Evolutionary conservation across 768 basidiomycete genomes (phyloP).

Genomic region (Baorangia bicolor): DNA sequence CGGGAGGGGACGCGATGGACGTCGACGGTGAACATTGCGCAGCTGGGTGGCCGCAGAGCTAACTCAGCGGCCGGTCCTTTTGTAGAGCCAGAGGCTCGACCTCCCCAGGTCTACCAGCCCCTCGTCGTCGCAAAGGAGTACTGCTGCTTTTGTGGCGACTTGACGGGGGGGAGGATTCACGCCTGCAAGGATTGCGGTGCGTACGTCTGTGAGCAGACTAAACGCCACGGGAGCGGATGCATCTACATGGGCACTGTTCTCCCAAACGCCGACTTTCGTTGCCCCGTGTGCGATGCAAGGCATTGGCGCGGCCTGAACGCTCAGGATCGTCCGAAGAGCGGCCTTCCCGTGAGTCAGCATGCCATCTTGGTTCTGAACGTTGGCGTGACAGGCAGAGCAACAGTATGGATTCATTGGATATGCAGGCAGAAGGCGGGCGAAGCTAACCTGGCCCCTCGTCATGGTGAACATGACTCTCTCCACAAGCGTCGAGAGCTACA

Average conservation of each 20-base stretch:
- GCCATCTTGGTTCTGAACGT: fast-evolving
- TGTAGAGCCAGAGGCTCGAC: too few relatives aligned
- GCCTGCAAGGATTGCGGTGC: not conserved
- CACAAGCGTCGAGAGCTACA: not conserved
- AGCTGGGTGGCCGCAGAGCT: too few relatives aligned
- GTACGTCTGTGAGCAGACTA: not conserved
- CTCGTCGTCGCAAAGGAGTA: not conserved
- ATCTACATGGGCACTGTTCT: not conserved
- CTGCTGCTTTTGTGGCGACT: not conserved
- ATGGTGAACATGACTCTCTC: not conserved
- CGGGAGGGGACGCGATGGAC: too few relatives aligned
- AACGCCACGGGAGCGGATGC: not conserved
- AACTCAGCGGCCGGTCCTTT: too few relatives aligned
- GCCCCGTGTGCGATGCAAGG: not conserved
- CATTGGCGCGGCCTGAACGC: not conserved
- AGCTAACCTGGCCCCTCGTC: not conserved
- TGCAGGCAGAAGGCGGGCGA: not conserved
- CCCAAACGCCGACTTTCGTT: not conserved
- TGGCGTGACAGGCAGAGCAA: too few relatives aligned
- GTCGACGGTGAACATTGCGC: too few relatives aligned
- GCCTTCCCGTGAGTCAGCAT: not conserved
- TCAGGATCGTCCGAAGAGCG: too few relatives aligned
- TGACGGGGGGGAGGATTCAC: too few relatives aligned
- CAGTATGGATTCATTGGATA: not conserved
- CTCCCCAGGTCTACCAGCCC: not conserved